Evolutionary conservation across 768 basidiomycete species (phyloP), one percentile per base, ranked within the genome.

Genomic region (Dendrothele bispora): DNA sequence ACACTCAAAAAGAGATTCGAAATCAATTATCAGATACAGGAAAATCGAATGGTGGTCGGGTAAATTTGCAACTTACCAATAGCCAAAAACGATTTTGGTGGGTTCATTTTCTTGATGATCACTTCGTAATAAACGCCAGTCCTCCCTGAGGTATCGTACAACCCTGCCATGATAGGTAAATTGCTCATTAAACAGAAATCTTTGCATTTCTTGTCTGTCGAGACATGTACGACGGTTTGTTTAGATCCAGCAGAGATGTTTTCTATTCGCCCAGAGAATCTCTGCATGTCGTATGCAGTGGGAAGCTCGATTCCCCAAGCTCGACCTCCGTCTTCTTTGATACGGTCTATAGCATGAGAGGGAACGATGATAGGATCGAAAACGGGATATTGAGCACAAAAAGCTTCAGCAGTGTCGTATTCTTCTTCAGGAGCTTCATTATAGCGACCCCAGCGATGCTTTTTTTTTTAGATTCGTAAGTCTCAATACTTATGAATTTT

Each of bases 121-220:
- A 85, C 55, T 57, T 88, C 86, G 55, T 77, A 88, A 60, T 88
- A 87, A 1, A 82, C 73, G 18, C 85, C 86, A 0, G 82, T 78
- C 4, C 49, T 25, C 1, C 71, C 77, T 25, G 71, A 72, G 11
- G 73, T 71, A 46, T 80, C 75, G 51, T 85, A 87, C 30, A 82
- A 63, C 15, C 83, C 85, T 6, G 78, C 78, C 29, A 81, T 56
- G 38, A 86, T 68, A 0, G 84, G 86, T 5, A 84, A 60, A 56
- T 79, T 67, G 63, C 84, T 84, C 59, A 83, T 52, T 26, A 87
- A 56, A 59, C 77, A 82, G 2, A 71, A 64, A 49, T 79, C 79
- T 46, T 67, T 63, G 62, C 82, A 85, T 3, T 51, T 50, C 2
- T 49, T 22, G 0, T 49, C 51, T 1, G 82, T 80, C 38, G 65